phyloP scores from a whole-genome alignment of 371 early-diverging fungal species.

The Catenaria anguillulae region DNA sequence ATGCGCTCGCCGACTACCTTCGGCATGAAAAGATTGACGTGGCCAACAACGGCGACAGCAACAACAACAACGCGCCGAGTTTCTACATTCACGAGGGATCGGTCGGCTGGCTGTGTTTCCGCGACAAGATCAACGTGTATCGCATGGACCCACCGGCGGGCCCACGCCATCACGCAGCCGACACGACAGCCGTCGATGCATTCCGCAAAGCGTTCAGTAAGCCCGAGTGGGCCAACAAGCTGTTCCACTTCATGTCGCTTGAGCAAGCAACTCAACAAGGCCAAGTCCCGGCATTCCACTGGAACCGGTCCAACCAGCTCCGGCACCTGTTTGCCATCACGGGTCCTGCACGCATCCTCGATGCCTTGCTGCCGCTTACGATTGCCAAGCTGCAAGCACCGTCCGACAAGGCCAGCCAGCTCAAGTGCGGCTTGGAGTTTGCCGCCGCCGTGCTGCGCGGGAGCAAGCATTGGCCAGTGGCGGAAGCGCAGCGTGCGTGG shows the following conservation, averaged over 20 bases:
- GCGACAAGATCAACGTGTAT: not conserved
- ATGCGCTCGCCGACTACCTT: not conserved
- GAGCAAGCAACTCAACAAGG: not conserved
- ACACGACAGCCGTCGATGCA: not conserved
- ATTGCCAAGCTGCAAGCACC: not conserved
- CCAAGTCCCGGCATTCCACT: not conserved
- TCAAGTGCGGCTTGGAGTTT: constrained; percentile 5
- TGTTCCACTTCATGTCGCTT: constrained; percentile 3
- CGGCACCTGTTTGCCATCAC: not conserved
- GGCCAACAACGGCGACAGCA: too few relatives aligned
- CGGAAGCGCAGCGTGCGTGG: not conserved
- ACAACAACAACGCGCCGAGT: too few relatives aligned
- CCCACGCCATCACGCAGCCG: not conserved
- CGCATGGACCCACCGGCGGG: not conserved
- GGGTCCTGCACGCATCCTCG: not conserved
- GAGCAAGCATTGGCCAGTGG: not conserved
- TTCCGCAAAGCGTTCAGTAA: not conserved
- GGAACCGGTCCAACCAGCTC: not conserved
- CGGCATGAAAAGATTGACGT: not conserved
- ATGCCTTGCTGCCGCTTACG: not conserved
- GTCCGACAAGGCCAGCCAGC: not conserved
- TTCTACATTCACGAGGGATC: not conserved
- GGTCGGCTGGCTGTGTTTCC: not conserved
- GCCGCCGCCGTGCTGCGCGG: not conserved
- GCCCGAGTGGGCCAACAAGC: not conserved